Base-by-base conservation (phyloP, 2,329 filamentous ascomycete genomes). In the Neodidymelliopsis sp. region DNA sequence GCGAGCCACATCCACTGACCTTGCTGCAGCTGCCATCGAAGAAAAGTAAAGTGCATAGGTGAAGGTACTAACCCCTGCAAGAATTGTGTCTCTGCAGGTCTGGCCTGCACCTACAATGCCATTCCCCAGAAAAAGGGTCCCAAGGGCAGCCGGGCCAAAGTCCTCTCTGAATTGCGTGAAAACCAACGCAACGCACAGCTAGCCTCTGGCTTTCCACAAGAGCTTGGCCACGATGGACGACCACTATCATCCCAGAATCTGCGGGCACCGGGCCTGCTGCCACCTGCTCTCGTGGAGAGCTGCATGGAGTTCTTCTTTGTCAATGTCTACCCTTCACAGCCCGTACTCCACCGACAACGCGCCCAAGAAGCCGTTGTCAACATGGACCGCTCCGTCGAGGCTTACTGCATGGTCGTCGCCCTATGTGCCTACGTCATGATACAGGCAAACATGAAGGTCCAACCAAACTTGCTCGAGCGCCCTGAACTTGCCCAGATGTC, bases 111-210 rank as follows among this genome's bases (percentile, higher is more conserved):
- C 56, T 83, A 84, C 66, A 84, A 86, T 60, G 82, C 84, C 60
- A 79, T 86, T 31, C 84, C 84, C 11, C 81, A 84, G 67, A 85
- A 85, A 69, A 81, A 85, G 58, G 84, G 84, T 2, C 84, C 84
- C 10, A 87, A 86, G 62, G 81, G 81, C 20, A 83, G 81, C 38
- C 79, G 82, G 51, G 84, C 84, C 24, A 82, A 84, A 57, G 82
- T 87, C 29, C 83, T 87, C 49, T 84, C 83, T 53, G 82, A 85
- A 70, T 73, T 87, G 16, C 77, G 84, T 41, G 81, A 76, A 75
- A 83, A 67, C 53, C 71, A 73, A 67, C 75, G 68, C 59, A 72
- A 75, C 49, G 71, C 74, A 50, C 73, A 78, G 61, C 67, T 79
- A 42, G 66, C 74, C 54, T 63, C 77, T 54, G 76, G 66, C 47